These are phyloP conservation scores for Pseudogymnoascus sp. DNA, from an alignment of 2,329 filamentous ascomycete species.

Conservation along the genomic window DNA sequence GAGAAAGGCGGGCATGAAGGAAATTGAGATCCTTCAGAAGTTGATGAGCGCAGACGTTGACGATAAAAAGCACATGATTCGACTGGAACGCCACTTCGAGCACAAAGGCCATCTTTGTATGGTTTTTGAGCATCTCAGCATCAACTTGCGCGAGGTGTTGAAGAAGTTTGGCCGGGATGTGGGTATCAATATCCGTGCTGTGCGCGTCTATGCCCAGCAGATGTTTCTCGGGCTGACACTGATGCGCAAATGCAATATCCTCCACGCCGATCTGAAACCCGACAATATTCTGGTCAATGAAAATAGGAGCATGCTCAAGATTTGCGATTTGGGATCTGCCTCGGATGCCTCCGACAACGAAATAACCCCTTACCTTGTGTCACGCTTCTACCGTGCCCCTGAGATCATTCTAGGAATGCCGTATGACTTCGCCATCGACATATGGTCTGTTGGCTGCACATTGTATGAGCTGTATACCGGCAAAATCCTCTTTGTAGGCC, in stretches of 20 bases:
- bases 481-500: constrained; percentile 90
- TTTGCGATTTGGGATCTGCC: constrained; percentile 95
- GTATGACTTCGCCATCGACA: constrained; percentile 88
- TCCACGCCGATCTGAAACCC: constrained; percentile 94
- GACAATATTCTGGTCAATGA: constrained; percentile 96
- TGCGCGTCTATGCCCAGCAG: constrained; percentile 83
- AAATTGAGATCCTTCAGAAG: constrained; percentile 86
- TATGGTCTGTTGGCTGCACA: constrained; percentile 97
- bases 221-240: constrained; percentile 85
- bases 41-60: constrained; percentile 79
- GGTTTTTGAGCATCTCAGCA: constrained; percentile 88
- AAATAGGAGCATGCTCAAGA: constrained; percentile 74
- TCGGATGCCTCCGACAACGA: constrained; percentile 85
- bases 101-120: constrained; percentile 94
- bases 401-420: constrained; percentile 97
- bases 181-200: constrained; percentile 81
- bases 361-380: constrained; percentile 90
- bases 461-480: constrained; percentile 95
- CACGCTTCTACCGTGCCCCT: constrained; percentile 92
- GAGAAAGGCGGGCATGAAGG: constrained; percentile 85
- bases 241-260: constrained; percentile 83
- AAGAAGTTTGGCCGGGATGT: constrained; percentile 95
- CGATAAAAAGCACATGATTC: constrained; percentile 85
- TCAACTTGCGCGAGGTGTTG: constrained; percentile 87
- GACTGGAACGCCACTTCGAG: constrained; percentile 79